phyloP scores from a whole-genome alignment of 352 stramenopile genomes.

The Phytophthora aleatoria region DNA sequence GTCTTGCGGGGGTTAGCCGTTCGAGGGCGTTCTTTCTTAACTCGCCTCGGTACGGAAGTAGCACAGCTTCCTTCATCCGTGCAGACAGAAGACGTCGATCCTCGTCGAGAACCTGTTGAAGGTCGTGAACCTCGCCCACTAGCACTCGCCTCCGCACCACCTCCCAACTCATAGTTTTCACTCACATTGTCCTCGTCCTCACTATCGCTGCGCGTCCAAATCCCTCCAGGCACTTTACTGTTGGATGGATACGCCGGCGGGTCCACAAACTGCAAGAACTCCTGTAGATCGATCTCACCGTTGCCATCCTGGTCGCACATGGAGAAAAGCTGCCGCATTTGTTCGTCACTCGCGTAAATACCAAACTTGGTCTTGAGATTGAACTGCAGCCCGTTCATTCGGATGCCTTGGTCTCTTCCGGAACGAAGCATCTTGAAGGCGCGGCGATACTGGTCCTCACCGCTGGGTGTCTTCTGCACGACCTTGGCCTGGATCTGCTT shows the following conservation, averaged over 20 bases:
- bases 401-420: conserved; percentile 68
- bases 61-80: conserved; percentile 10
- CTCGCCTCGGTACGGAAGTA: conserved; percentile 4
- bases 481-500: conserved; percentile 84
- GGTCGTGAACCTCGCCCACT: neutral
- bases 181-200: conserved; percentile 26
- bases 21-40: conserved; percentile 60
- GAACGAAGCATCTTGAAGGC: conserved; percentile 83
- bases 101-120: conserved; percentile 1
- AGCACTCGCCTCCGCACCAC: neutral
- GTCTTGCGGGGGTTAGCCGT: conserved; percentile 73
- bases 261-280: conserved; percentile 81
- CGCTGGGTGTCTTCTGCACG: conserved; percentile 74
- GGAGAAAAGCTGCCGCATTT: conserved; percentile 72
- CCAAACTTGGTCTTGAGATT: conserved; percentile 83
- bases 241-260: conserved; percentile 60
- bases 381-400: conserved; percentile 70
- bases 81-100: conserved; percentile 9
- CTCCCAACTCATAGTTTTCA: conserved; percentile 13
- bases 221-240: conserved; percentile 54
- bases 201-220: conserved; percentile 54
- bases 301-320: conserved; percentile 68
- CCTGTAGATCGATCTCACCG: conserved; percentile 74
- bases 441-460: conserved; percentile 78
- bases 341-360: conserved; percentile 74